phyloP scores from a whole-genome alignment of 2,329 filamentous ascomycete genomes.

The Sporothrix brasiliensis region DNA sequence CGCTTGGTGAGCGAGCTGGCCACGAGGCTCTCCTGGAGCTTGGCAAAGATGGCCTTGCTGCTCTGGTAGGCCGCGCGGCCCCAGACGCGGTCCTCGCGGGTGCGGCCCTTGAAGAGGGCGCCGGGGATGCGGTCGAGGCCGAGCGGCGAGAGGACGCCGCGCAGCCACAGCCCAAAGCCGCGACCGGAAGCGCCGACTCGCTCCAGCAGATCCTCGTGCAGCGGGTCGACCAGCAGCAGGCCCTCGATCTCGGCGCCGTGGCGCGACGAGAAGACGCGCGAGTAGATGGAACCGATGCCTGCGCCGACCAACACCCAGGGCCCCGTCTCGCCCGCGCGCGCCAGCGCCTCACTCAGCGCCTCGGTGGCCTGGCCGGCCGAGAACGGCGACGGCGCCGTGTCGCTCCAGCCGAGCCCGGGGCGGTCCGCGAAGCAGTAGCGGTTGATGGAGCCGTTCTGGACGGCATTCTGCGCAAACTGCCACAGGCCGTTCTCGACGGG shows the following conservation, averaged over 20 bases:
- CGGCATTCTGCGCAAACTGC: conserved; percentile 73
- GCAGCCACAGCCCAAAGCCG: conserved; percentile 84
- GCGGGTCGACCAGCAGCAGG: conserved; percentile 80
- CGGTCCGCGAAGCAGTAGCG: conserved; percentile 96
- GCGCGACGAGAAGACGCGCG: conserved; percentile 85
- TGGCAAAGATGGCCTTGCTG: conserved; percentile 84
- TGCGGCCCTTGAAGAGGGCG: conserved; percentile 79
- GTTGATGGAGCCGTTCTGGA: conserved; percentile 77
- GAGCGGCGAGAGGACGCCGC: conserved; percentile 82
- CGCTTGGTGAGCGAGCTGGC: conserved; percentile 81
- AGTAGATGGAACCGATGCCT: conserved; percentile 85
- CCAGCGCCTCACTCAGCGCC: conserved; percentile 82
- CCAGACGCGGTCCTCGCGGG: conserved; percentile 80
- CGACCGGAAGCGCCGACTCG: conserved; percentile 66
- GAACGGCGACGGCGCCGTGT: conserved; percentile 90
- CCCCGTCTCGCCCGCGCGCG: conserved; percentile 75
- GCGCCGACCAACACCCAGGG: conserved; percentile 88
- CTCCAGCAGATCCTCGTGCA: conserved; percentile 83
- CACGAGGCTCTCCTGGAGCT: conserved; percentile 89
- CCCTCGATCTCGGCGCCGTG: conserved; percentile 75
- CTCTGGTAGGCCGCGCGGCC: conserved; percentile 76
- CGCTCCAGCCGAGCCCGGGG: conserved; percentile 82
- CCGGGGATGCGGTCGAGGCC: conserved; percentile 79
- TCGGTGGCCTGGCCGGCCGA: conserved; percentile 93
- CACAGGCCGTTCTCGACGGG: conserved; percentile 79